Evolutionary conservation across 176 grass and related monocot genomes (phyloP).

Genomic region (Zoysia japonica): DNA sequence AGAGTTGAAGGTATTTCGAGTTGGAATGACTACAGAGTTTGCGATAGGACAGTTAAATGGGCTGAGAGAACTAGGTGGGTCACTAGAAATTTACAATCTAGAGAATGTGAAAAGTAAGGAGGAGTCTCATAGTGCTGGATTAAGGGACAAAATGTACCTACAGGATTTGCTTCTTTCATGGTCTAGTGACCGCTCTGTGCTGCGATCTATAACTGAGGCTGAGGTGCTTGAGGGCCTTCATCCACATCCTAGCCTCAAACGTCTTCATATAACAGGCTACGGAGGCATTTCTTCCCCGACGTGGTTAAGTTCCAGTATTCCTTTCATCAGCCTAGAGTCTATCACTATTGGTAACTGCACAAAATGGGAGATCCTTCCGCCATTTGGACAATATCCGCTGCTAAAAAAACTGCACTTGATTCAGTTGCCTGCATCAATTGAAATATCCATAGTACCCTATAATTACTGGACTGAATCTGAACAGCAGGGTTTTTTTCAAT

Average conservation of each 20-base stretch:
- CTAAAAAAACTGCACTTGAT: slow-evolving; percentile 8
- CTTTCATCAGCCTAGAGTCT: slow-evolving; percentile 13
- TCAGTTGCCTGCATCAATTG: slow-evolving; percentile 20
- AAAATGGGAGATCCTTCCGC: slow-evolving; percentile 13
- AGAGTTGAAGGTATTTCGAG: slow-evolving; percentile 14
- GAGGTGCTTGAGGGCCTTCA: slow-evolving; percentile 12
- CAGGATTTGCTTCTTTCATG: slow-evolving; percentile 15
- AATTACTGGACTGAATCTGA: neutral
- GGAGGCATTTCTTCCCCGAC: slow-evolving; percentile 11
- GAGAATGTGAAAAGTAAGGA: neutral
- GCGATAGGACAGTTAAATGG: slow-evolving; percentile 4
- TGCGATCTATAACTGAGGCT: neutral
- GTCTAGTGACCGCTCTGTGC: neutral
- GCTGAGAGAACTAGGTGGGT: slow-evolving; percentile 1
- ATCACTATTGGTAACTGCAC: slow-evolving; percentile 6
- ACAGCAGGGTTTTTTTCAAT: slow-evolving; percentile 4
- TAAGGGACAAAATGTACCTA: slow-evolving; percentile 6
- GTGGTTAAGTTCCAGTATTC: neutral
- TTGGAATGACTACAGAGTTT: slow-evolving; percentile 11
- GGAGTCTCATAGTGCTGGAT: slow-evolving; percentile 1
- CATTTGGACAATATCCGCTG: slow-evolving; percentile 8
- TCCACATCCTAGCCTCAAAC: slow-evolving; percentile 10
- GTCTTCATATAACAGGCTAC: slow-evolving; percentile 3
- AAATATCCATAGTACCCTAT: neutral
- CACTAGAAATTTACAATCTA: slow-evolving; percentile 13